These are phyloP conservation scores for Neurospora africana DNA, from an alignment of 495 filamentous ascomycete species.

Conservation along the genomic window DNA sequence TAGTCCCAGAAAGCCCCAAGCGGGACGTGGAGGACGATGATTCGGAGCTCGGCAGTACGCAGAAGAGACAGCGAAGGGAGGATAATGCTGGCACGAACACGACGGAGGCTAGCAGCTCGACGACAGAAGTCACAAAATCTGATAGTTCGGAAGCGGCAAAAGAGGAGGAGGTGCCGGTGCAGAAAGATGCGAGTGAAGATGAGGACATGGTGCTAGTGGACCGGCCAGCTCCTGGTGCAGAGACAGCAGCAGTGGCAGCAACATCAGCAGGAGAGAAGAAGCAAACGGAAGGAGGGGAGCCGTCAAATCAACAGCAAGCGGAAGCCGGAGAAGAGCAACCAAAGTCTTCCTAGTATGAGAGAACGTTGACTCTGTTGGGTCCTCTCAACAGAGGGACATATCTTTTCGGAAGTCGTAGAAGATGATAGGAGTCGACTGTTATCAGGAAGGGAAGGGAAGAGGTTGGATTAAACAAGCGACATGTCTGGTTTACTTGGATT, in stretches of 20 bases:
- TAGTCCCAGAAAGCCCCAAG: constrained; percentile 25
- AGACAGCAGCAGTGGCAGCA: not conserved
- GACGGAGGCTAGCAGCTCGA: not conserved
- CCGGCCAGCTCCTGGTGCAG: not conserved
- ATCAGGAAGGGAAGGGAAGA: not conserved
- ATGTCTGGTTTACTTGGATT: not conserved
- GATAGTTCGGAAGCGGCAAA: not conserved
- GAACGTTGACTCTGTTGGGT: not conserved
- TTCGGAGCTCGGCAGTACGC: constrained; percentile 19
- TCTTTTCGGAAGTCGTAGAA: not conserved
- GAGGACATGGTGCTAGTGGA: not conserved
- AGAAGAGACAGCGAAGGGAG: constrained; percentile 29
- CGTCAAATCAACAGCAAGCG: not conserved
- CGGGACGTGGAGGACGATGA: constrained; percentile 33
- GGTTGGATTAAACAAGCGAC: not conserved
- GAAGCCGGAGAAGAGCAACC: not conserved
- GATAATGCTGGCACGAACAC: constrained; percentile 4
- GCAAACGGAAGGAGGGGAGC: not conserved
- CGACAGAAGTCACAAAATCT: not conserved
- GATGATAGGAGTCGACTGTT: not conserved
- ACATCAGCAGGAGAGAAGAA: not conserved
- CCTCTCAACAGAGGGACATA: not conserved
- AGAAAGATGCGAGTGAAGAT: not conserved
- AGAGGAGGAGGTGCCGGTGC: not conserved
- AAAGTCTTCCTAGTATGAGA: not conserved